These are phyloP conservation scores for Linanthus parryae DNA, from an alignment of 148 eudicot genomes.

Conservation along the genomic window DNA sequence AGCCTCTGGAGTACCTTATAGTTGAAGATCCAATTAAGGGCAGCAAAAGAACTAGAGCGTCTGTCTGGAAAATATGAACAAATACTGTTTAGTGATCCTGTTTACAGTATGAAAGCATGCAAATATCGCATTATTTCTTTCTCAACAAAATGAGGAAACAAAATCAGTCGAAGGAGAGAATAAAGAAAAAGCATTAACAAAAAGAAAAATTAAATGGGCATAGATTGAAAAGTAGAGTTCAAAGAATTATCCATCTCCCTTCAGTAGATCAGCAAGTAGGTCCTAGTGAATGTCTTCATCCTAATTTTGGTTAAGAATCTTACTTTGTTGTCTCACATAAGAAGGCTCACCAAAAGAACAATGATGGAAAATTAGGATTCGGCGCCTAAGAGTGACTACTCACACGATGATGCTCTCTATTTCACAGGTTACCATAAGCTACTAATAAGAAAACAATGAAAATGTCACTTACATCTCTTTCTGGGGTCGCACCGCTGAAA, in stretches of 20 bases:
- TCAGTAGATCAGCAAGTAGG: neutral
- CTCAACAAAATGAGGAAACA: too few species aligned
- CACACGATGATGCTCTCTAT: too few species aligned
- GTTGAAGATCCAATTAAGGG: constrained; percentile 89
- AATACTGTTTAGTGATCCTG: neutral
- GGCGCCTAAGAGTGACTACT: too few species aligned
- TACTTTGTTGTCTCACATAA: too few species aligned
- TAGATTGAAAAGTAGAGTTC: neutral
- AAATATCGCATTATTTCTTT: too few species aligned
- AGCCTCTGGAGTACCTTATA: constrained; percentile 45
- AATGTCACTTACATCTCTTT: constrained; percentile 90
- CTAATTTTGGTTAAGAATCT: too few species aligned
- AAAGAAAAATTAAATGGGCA: neutral
- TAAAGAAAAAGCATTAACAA: neutral
- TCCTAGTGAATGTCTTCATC: too few species aligned
- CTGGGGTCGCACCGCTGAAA: constrained; percentile 61
- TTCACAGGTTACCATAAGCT: too few species aligned
- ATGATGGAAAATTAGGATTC: too few species aligned
- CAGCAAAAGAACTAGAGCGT: constrained; percentile 74
- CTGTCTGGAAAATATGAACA: constrained; percentile 47
- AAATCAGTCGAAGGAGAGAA: neutral
- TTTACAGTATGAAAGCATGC: neutral
- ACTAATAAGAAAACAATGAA: neutral
- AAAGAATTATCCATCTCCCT: neutral
- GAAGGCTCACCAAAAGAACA: neutral